Percentiles rank a stretch among this genome's conserved stretches.
These are phyloP conservation scores for Pestalotiopsis fici DNA, from an alignment of 2,329 filamentous ascomycete genomes.

Conservation along the genomic window DNA sequence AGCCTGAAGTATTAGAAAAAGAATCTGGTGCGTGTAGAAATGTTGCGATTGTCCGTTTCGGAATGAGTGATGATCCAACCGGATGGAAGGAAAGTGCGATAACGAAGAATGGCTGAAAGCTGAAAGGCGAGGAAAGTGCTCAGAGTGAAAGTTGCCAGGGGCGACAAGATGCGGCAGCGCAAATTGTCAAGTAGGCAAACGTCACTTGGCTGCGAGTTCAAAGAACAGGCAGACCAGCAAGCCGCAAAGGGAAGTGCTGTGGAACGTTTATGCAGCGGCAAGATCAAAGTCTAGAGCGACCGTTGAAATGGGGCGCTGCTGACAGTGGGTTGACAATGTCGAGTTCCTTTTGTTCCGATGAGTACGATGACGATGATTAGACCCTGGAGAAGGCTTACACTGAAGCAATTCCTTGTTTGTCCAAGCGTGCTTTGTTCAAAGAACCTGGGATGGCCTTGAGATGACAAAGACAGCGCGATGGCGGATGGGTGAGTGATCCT, in stretches of 20 bases:
- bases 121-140: background rate
- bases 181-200: background rate
- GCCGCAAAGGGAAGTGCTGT: background rate
- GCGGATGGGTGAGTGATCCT: conserved; percentile 3
- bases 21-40: background rate
- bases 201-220: background rate
- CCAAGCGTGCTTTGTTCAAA: background rate
- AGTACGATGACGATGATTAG: background rate
- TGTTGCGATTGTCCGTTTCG: background rate
- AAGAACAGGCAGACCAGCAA: background rate
- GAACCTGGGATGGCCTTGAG: background rate
- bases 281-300: background rate
- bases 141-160: background rate
- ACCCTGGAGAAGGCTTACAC: background rate
- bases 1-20: conserved; percentile 20
- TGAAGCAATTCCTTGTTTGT: background rate
- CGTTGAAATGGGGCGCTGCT: background rate
- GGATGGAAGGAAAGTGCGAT: background rate
- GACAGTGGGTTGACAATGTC: background rate
- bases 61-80: conserved; percentile 2
- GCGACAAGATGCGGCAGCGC: conserved; percentile 2
- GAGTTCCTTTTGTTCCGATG: background rate
- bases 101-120: background rate
- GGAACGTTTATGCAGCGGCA: background rate
- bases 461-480: background rate